Evolutionary conservation across 208 protist species (phyloP), one percentile per base, ranked within the genome.

Genomic region (Crithidia fasciculata): DNA sequence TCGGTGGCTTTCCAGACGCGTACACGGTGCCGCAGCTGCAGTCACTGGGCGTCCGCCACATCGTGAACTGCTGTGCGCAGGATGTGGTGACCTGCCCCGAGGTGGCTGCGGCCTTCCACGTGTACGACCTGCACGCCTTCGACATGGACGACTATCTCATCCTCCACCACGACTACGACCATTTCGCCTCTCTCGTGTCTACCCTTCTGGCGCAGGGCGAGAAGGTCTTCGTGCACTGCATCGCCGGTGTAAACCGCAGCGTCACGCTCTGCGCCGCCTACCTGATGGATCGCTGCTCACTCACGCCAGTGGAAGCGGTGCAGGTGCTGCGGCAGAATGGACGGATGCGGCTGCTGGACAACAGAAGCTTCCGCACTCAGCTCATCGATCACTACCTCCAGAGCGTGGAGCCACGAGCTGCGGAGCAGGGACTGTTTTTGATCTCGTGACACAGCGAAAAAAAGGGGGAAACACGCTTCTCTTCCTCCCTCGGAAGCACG

Each of bases 231-330:
- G 92, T 95, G 62, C 92, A 96, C 75, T 96, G 92, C 72, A 72
- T 96, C 45, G 92, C 90, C 12, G 92, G 92, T 5, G 79, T 96
- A 49, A 96, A 96, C 69, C 82, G 92, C 50, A 96, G 92, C 72
- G 90, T 93, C 5, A 88, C 86, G 28, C 80, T 96, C 37, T 96
- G 92, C 66, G 72, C 78, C 57, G 92, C 90, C 16, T 96, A 89
- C 69, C 74, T 96, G 45, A 91, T 96, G 79, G 82, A 92, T 13
- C 66, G 72, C 49, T 74, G 81, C 58, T 18, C 78, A 9, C 74
- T 92, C 41, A 81, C 74, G 28, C 90, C 88, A 5, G 69, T 89
- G 50, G 83, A 82, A 36, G 87, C 78, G 41, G 80, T 94, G 28
- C 82, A 74, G 7, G 67, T 89, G 37, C 88, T 96, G 67, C 85